Conservation (phyloP, 2,329 filamentous ascomycete genomes). For the Monosporascus sp. region DNA sequence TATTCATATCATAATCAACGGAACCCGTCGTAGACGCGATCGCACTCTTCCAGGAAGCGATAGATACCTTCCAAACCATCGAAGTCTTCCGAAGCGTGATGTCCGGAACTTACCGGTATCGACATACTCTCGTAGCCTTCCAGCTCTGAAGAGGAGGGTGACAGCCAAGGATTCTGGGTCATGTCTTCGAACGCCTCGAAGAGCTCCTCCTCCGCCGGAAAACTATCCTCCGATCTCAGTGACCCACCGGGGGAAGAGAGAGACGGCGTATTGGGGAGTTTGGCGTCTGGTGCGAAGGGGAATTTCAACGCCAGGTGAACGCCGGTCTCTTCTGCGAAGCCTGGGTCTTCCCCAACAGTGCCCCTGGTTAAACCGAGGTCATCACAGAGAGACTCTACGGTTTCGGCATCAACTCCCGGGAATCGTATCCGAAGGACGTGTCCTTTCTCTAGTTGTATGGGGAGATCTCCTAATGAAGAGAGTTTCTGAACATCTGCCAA, state of each 20-base stretch:
- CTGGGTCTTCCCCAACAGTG: slow-evolving; percentile 68
- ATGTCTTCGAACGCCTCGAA: slow-evolving; percentile 34
- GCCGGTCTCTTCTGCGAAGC: slow-evolving; percentile 64
- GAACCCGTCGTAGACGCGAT: slow-evolving; percentile 28
- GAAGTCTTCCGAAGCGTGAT: slow-evolving; percentile 42
- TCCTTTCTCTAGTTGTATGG: slow-evolving; percentile 65
- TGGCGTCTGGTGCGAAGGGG: slow-evolving; percentile 67
- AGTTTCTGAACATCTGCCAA: slow-evolving; percentile 78
- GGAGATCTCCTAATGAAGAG: slow-evolving; percentile 74
- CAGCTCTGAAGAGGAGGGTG: slow-evolving; percentile 36
- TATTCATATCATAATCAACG: background rate
- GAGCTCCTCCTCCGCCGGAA: slow-evolving; percentile 30
- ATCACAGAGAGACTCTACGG: slow-evolving; percentile 76
- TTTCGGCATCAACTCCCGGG: slow-evolving; percentile 79
- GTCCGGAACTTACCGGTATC: slow-evolving; percentile 38
- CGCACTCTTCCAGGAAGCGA: slow-evolving; percentile 54
- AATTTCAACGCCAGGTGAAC: slow-evolving; percentile 74
- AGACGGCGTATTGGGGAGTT: slow-evolving; percentile 19
- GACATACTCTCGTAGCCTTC: slow-evolving; percentile 47
- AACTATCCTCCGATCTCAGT: slow-evolving; percentile 34
- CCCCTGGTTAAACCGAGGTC: slow-evolving; percentile 83
- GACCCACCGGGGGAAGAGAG: slow-evolving; percentile 45
- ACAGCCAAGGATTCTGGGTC: slow-evolving; percentile 45
- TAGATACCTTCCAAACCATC: slow-evolving; percentile 55
- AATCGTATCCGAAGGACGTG: slow-evolving; percentile 76